phyloP scores from a whole-genome alignment of 208 protist genomes.

The Trichomonas vaginalis region DNA sequence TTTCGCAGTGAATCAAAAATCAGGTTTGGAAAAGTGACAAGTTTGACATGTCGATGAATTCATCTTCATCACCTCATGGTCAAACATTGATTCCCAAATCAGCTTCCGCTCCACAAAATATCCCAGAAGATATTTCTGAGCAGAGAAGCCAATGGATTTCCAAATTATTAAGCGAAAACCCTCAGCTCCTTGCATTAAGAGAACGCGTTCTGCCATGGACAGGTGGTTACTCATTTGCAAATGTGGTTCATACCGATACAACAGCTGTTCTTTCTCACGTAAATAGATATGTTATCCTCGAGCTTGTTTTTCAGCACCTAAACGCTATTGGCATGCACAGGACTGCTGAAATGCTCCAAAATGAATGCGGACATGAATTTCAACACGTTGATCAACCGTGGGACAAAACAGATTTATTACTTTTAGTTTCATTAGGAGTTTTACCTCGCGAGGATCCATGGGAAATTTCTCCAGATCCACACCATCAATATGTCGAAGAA shows the following conservation, averaged over 20 bases:
- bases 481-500: not conserved
- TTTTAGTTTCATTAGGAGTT: not conserved
- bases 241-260: not conserved
- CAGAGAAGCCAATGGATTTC: not conserved
- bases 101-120: not conserved
- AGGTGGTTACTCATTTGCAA: not conserved
- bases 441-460: not conserved
- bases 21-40: not conserved
- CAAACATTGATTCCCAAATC: not conserved
- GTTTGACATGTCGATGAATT: not conserved
- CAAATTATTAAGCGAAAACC: not conserved
- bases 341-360: not conserved
- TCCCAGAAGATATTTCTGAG: not conserved
- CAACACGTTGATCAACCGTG: not conserved
- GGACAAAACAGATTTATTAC: not conserved
- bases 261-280: not conserved
- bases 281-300: not conserved
- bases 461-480: not conserved
- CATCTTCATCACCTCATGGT: not conserved
- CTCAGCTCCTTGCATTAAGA: not conserved
- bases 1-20: not conserved
- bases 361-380: not conserved
- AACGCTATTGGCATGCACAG: not conserved
- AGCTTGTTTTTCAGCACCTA: not conserved
- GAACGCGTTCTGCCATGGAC: slow-evolving; percentile 10